These are phyloP conservation scores for Arbutus unedo DNA, from an alignment of 148 eudicot species.

Conservation along the genomic window DNA sequence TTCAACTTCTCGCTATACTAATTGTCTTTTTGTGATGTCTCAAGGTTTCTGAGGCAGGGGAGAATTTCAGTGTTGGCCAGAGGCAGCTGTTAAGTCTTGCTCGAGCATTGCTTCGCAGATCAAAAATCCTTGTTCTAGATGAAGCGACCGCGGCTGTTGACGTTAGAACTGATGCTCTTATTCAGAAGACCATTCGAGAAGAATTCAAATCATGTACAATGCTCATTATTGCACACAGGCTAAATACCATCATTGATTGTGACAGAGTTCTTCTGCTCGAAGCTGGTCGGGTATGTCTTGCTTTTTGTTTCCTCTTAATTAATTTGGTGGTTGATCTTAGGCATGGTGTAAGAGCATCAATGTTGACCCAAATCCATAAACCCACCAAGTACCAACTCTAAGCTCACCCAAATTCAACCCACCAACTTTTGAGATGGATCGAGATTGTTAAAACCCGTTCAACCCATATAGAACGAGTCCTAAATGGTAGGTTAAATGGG, in stretches of 20 bases:
- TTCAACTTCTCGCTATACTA: not conserved
- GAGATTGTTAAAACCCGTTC: not conserved
- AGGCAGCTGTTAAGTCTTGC: conserved; percentile 71
- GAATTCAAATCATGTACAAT: conserved; percentile 72
- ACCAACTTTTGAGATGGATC: not conserved
- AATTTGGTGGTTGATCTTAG: not conserved
- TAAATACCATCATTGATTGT: conserved; percentile 72
- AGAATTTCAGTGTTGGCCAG: conserved; percentile 83
- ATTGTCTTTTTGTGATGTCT: conserved; percentile 9
- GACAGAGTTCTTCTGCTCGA: conserved; percentile 62
- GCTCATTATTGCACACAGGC: conserved; percentile 77
- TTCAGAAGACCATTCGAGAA: conserved; percentile 70
- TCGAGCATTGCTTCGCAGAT: conserved; percentile 70
- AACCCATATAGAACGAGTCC: not conserved
- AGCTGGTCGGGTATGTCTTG: conserved; percentile 54
- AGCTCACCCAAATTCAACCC: not conserved
- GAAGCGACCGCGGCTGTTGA: conserved; percentile 88
- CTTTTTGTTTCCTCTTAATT: not conserved
- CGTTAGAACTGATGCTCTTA: conserved; percentile 77
- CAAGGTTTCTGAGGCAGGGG: conserved; percentile 77
- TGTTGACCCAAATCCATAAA: not conserved
- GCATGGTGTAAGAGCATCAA: not conserved
- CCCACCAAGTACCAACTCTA: not conserved
- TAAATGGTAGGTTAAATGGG: not conserved
- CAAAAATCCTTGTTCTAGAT: conserved; percentile 76